Conservation (phyloP, 495 filamentous ascomycete species). For the Trichoderma parareesei region DNA sequence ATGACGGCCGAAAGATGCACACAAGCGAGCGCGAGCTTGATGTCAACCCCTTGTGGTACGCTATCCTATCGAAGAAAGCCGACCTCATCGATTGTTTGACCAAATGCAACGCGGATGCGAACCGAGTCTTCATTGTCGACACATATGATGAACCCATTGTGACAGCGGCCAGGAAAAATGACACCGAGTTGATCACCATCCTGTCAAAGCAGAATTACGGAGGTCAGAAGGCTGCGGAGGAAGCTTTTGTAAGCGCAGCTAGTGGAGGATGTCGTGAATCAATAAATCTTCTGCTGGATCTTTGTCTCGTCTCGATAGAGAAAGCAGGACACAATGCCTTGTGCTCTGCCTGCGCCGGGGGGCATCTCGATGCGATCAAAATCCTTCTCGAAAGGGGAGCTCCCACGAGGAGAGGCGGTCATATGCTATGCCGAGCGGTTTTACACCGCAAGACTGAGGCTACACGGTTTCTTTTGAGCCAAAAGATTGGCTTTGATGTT, state of each 20-base stretch:
- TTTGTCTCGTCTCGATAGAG: slow-evolving; percentile 1
- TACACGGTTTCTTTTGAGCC: background rate
- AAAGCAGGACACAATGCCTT: background rate
- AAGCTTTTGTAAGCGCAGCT: slow-evolving; percentile 3
- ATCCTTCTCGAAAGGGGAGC: background rate
- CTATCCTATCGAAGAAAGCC: background rate
- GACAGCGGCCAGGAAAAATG: background rate
- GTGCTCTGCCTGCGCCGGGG: slow-evolving; percentile 1
- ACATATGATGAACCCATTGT: background rate
- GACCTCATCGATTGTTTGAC: background rate
- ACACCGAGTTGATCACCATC: background rate
- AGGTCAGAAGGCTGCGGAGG: background rate
- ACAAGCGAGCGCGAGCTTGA: background rate
- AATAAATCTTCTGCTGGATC: background rate
- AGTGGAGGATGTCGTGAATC: background rate
- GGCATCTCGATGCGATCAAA: background rate
- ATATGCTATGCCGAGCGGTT: slow-evolving; percentile 5
- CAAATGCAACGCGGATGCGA: background rate
- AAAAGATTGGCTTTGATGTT: background rate
- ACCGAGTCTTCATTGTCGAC: background rate
- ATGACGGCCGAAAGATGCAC: background rate
- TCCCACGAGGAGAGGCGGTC: background rate
- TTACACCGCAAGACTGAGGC: background rate
- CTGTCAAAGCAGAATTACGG: slow-evolving; percentile 4
- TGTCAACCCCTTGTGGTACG: background rate